These are phyloP conservation scores for Ceriops decandra DNA, from an alignment of 345 rosid species.

Conservation along the genomic window DNA sequence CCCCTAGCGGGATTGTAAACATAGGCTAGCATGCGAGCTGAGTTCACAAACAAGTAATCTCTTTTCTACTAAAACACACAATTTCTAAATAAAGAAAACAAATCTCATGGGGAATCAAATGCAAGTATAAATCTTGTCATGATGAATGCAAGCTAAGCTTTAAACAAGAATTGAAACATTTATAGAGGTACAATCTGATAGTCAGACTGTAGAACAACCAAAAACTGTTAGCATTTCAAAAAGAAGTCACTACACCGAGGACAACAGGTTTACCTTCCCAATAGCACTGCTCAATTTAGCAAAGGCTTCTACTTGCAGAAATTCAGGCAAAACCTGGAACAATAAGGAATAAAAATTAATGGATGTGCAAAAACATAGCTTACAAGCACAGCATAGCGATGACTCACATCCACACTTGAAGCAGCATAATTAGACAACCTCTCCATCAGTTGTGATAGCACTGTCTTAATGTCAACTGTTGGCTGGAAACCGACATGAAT, in stretches of 20 bases:
- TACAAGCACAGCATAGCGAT: not conserved
- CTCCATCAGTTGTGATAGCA: slow-evolving; percentile 89
- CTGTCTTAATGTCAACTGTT: slow-evolving; percentile 91
- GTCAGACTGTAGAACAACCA: not conserved
- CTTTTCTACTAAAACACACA: not conserved
- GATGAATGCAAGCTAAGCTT: not conserved
- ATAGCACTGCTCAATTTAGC: slow-evolving; percentile 92
- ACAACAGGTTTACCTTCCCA: slow-evolving; percentile 62
- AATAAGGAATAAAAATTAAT: slow-evolving; percentile 6
- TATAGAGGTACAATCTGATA: not conserved
- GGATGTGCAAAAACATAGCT: not conserved
- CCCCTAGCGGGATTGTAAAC: no score
- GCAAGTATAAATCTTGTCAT: not conserved
- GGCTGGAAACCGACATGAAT: slow-evolving; percentile 45
- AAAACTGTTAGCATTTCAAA: not conserved
- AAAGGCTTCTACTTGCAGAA: slow-evolving; percentile 98
- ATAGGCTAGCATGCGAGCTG: no score
- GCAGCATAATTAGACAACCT: slow-evolving; percentile 95
- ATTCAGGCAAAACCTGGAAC: slow-evolving; percentile 67
- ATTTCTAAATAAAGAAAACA: not conserved
- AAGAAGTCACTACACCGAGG: not conserved
- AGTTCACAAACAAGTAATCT: no score
- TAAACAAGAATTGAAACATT: not conserved
- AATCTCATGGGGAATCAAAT: not conserved
- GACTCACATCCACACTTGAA: slow-evolving; percentile 49